Conservation (phyloP, 2,329 filamentous ascomycete species). For the Trichoderma sp. region DNA sequence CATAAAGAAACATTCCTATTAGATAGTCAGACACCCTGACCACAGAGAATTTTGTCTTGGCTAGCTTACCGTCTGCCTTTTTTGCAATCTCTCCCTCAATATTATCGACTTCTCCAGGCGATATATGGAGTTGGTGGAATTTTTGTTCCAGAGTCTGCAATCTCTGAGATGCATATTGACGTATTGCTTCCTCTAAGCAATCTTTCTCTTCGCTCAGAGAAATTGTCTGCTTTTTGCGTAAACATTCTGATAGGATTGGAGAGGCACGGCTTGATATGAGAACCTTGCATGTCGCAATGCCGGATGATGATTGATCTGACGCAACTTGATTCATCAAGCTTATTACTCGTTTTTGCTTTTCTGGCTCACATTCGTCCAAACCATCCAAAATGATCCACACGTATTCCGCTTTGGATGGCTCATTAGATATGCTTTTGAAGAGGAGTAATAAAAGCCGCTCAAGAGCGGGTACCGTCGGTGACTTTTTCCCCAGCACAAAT, state of each 20-base stretch:
- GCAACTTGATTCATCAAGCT: not conserved
- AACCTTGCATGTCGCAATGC: not conserved
- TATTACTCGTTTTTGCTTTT: not conserved
- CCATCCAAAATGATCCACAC: not conserved
- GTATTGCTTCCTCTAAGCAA: not conserved
- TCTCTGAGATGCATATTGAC: not conserved
- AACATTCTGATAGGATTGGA: not conserved
- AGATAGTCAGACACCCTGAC: not conserved
- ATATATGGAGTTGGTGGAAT: not conserved
- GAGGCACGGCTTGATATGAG: not conserved
- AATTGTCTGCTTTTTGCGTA: not conserved
- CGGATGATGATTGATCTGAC: not conserved
- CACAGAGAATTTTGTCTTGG: accelerated
- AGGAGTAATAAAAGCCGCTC: not conserved
- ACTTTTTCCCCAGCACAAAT: not conserved
- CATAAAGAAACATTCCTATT: not conserved
- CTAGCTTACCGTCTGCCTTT: not conserved
- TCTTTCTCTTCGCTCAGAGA: not conserved
- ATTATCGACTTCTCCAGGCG: not conserved
- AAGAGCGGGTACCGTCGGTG: not conserved
- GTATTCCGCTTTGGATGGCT: not conserved
- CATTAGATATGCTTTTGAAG: not conserved
- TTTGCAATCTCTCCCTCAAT: not conserved
- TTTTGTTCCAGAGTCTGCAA: not conserved
- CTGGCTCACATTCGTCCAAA: not conserved